These are phyloP conservation scores for Nothophaeocryptopus gaeumannii DNA, from an alignment of 2,329 filamentous ascomycete species.

Conservation along the genomic window DNA sequence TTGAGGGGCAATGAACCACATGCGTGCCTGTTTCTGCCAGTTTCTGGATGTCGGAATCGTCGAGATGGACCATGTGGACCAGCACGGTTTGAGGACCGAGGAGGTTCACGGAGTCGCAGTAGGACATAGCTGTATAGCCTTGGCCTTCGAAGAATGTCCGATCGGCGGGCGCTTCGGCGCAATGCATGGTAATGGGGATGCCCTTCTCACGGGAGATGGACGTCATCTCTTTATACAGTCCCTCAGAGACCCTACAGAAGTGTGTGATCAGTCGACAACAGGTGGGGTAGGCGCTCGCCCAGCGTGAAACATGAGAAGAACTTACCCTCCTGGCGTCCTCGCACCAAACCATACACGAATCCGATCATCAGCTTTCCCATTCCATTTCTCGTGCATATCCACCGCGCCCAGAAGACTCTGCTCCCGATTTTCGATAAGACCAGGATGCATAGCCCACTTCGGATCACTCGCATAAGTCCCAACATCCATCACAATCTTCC, in stretches of 20 bases:
- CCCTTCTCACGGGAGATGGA: conserved; percentile 30
- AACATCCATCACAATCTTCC: conserved; percentile 47
- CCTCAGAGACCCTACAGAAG: conserved; percentile 32
- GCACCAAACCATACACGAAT: conserved; percentile 41
- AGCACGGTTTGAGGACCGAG: conserved; percentile 47
- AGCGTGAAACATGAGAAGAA: neutral
- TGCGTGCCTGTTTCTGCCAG: conserved; percentile 43
- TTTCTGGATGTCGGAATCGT: conserved; percentile 43
- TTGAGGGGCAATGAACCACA: conserved; percentile 53
- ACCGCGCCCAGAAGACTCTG: conserved; percentile 34
- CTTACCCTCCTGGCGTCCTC: conserved; percentile 38
- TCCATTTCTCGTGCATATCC: conserved; percentile 37
- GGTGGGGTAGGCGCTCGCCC: neutral
- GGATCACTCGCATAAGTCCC: conserved; percentile 44
- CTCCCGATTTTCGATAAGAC: conserved; percentile 42
- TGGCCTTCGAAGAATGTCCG: conserved; percentile 34
- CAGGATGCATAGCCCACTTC: conserved; percentile 45
- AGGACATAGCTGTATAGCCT: conserved; percentile 44
- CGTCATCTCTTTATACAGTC: conserved; percentile 37
- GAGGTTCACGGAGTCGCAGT: conserved; percentile 41
- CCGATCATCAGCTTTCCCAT: conserved; percentile 35
- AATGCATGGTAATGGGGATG: conserved; percentile 35
- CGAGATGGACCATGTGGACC: conserved; percentile 53
- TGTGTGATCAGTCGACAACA: conserved; percentile 14
- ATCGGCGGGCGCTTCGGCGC: conserved; percentile 33